These are phyloP conservation scores for Mycena metata DNA, from an alignment of 768 basidiomycete genomes.

Conservation along the genomic window DNA sequence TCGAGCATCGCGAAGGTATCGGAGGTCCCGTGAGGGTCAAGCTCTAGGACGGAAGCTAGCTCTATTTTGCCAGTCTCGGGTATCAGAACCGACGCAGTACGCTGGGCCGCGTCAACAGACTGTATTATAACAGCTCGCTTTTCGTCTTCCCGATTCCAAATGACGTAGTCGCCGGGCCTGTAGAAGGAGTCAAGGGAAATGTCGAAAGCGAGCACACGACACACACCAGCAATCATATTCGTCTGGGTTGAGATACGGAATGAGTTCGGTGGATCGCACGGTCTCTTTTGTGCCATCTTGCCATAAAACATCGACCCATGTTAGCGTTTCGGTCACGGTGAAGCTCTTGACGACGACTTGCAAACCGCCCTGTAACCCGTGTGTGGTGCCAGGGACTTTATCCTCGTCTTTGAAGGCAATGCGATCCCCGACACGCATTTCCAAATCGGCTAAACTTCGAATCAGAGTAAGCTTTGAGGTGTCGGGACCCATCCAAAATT, in stretches of 20 bases:
- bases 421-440: slow-evolving; percentile 82
- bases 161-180: slow-evolving; percentile 93
- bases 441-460: slow-evolving; percentile 68
- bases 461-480: slow-evolving; percentile 75
- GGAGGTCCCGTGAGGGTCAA: slow-evolving; percentile 85
- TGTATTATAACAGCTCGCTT: slow-evolving; percentile 82
- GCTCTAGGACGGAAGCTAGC: slow-evolving; percentile 85
- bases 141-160: slow-evolving; percentile 84
- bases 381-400: slow-evolving; percentile 68
- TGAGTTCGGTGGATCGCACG: slow-evolving; percentile 71
- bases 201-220: background rate
- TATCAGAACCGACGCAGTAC: slow-evolving; percentile 78
- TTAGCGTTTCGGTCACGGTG: slow-evolving; percentile 77
- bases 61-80: slow-evolving; percentile 67
- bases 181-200: slow-evolving; percentile 10
- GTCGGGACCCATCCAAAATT: slow-evolving; percentile 81
- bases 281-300: slow-evolving; percentile 84
- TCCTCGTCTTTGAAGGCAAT: slow-evolving; percentile 68
- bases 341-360: slow-evolving; percentile 65
- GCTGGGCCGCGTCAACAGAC: slow-evolving; percentile 76
- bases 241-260: slow-evolving; percentile 89
- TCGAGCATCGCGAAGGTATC: slow-evolving; percentile 61
- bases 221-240: slow-evolving; percentile 92
- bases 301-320: slow-evolving; percentile 84
- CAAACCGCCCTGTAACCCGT: slow-evolving; percentile 65